phyloP scores from a whole-genome alignment of 2,329 filamentous ascomycete genomes.

The Ilyonectria mors-panacis region DNA sequence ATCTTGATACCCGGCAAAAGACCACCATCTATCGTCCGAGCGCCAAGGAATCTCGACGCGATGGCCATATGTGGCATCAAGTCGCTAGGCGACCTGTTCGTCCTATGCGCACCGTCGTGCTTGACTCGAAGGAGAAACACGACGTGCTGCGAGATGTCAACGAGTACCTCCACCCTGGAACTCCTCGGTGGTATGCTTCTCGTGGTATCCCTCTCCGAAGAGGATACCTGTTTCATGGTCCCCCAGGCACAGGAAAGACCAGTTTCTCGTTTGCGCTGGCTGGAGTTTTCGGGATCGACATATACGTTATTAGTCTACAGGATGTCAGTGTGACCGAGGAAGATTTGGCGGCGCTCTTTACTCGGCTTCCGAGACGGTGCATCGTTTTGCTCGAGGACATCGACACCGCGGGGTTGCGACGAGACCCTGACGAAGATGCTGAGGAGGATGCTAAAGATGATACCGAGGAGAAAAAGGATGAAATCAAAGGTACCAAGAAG shows the following conservation, averaged over 20 bases:
- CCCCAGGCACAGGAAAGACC: constrained; percentile 82
- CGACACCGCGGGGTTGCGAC: constrained; percentile 73
- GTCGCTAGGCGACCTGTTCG: constrained; percentile 76
- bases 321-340: constrained; percentile 75
- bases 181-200: constrained; percentile 80
- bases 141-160: constrained; percentile 80
- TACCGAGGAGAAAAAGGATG: constrained; percentile 27
- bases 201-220: constrained; percentile 82
- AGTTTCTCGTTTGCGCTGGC: constrained; percentile 77
- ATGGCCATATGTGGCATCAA: constrained; percentile 66
- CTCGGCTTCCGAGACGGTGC: constrained; percentile 72
- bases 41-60: constrained; percentile 62
- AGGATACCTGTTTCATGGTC: constrained; percentile 84
- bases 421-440: constrained; percentile 53
- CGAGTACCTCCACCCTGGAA: constrained; percentile 81
- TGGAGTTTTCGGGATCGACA: constrained; percentile 76
- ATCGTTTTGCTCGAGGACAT: constrained; percentile 80
- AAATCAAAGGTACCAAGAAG: constrained; percentile 28
- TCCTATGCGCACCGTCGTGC: constrained; percentile 82
- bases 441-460: constrained; percentile 34
- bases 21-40: constrained; percentile 71
- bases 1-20: constrained; percentile 67
- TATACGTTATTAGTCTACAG: constrained; percentile 72
- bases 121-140: constrained; percentile 77
- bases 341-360: constrained; percentile 72